Conservation (phyloP, 2,329 filamentous ascomycete species). For the Apiospora koreana region DNA sequence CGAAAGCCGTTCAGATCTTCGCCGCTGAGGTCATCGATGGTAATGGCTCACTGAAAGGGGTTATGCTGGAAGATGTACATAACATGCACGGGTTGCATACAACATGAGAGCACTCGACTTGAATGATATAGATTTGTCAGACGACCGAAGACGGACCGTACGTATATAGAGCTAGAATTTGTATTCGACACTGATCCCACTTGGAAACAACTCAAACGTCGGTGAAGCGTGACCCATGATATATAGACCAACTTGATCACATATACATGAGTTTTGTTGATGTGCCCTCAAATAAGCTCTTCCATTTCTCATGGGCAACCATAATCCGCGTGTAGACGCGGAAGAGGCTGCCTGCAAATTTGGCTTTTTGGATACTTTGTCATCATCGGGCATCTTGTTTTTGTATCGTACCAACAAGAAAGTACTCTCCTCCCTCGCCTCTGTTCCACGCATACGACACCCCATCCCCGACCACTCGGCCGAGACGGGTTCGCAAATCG, state of each 20-base stretch:
- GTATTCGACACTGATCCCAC: background rate
- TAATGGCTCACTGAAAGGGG: background rate
- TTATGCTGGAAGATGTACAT: background rate
- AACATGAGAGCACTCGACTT: background rate
- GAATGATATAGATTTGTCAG: background rate
- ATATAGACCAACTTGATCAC: background rate
- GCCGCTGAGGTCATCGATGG: background rate
- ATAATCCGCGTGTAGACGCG: constrained; percentile 24
- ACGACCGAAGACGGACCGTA: background rate
- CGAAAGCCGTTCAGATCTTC: background rate
- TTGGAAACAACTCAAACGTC: background rate
- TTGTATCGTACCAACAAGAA: constrained; percentile 20
- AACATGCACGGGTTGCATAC: background rate
- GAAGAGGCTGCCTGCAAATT: constrained; percentile 53
- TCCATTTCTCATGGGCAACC: constrained; percentile 55
- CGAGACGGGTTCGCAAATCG: constrained; percentile 20
- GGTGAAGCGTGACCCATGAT: background rate
- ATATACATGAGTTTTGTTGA: background rate
- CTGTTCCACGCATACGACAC: constrained; percentile 15
- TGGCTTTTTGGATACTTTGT: constrained; percentile 57
- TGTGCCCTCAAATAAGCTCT: constrained; percentile 59
- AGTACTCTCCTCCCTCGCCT: constrained; percentile 13
- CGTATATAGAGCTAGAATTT: background rate
- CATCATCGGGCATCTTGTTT: constrained; percentile 48
- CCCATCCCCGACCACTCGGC: constrained; percentile 21